phyloP scores from a whole-genome alignment of 2,329 filamentous ascomycete species.

The Colletotrichum ledebouriae region DNA sequence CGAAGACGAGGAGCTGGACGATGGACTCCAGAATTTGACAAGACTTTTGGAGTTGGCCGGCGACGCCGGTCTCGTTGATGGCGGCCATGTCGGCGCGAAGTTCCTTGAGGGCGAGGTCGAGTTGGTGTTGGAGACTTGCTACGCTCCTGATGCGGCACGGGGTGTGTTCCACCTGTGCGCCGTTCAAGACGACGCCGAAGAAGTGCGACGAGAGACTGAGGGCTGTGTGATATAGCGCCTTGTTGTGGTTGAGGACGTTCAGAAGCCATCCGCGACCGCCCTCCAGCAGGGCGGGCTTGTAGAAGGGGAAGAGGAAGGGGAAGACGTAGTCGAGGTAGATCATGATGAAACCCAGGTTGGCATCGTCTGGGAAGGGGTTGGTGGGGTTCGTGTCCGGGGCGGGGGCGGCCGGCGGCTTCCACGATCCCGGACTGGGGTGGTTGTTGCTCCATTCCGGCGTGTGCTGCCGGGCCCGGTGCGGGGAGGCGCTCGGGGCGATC shows the following conservation, averaged over 20 bases:
- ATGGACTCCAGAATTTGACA: constrained; percentile 63
- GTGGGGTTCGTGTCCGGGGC: constrained; percentile 3
- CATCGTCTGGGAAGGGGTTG: constrained; percentile 33
- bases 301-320: constrained; percentile 74
- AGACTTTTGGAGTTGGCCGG: constrained; percentile 50
- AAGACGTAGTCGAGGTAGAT: constrained; percentile 74
- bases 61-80: constrained; percentile 51
- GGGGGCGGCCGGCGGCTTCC: constrained; percentile 1
- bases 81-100: constrained; percentile 58
- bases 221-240: constrained; percentile 68
- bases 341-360: constrained; percentile 61
- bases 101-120: constrained; percentile 59
- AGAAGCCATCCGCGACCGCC: constrained; percentile 74
- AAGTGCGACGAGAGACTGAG: constrained; percentile 71
- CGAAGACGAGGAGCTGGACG: constrained; percentile 67
- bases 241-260: constrained; percentile 68
- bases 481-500: constrained; percentile 29
- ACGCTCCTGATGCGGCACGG: constrained; percentile 46
- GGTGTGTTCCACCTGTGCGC: constrained; percentile 44
- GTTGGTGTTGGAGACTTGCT: constrained; percentile 56
- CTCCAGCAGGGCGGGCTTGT: constrained; percentile 66
- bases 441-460: constrained; percentile 30
- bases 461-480: constrained; percentile 26
- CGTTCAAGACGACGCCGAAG: constrained; percentile 61
- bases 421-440: constrained; percentile 20